Evolutionary conservation across 495 filamentous ascomycete genomes (phyloP), one percentile per base, ranked within the genome.

Genomic region (Lophium mytilinum): DNA sequence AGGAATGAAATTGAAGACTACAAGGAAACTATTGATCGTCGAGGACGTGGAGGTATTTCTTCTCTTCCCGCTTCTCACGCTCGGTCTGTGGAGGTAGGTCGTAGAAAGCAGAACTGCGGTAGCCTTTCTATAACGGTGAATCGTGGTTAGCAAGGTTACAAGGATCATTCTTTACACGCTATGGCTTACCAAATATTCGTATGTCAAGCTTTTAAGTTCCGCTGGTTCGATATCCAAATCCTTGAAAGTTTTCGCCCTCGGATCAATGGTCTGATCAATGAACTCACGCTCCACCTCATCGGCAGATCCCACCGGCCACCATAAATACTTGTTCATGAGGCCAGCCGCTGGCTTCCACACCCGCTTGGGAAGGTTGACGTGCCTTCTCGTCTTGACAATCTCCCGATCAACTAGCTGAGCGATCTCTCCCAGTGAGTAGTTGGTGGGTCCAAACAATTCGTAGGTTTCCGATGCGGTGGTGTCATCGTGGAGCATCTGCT

Each of bases 241-340:
- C 73, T 85, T 86, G 80, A 97, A 95, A 6, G 94, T 96, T 80
- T 96, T 97, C 48, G 93, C 92, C 3, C 76, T 83, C 45, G 80
- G 79, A 75, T 99, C 93, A 66, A 99, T 93, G 64, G 81, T 78
- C 72, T 97, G 94, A 71, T 97, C 88, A 62, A 94, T 82, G 77
- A 93, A 96, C 72, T 99, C 90, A 43, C 87, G 78, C 78, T 96
- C 90, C 12, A 99, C 78, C 68, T 94, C 81, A 63, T 97, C 93
- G n/a, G 84, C 81, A 17, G 85, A 89, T 37, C 84, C 76, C 30
- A 84, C 80, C 37, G 83, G 85, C 89, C 89, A 99, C 90, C 90
- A 99, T 15, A 96, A 71, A 42, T 76, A 66, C 63, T 81, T 82
- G 80, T 95, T 95, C 39, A 96, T 68, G 37, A 87, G 67, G 33